Conservation (phyloP, 164 flowering plant species). For the Cinnamomum micranthum region DNA sequence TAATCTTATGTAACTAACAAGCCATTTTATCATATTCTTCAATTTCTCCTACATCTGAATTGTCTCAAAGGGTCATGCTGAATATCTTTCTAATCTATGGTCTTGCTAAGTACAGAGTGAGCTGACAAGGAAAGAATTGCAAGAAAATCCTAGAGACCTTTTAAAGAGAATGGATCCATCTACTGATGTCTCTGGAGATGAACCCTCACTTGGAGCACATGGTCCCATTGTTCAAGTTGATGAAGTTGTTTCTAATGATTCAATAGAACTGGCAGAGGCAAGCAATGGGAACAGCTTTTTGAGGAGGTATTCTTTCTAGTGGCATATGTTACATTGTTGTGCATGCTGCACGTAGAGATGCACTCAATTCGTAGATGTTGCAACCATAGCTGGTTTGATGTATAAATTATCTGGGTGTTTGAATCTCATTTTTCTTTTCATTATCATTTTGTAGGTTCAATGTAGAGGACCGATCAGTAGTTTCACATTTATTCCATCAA, state of each 20-base stretch:
- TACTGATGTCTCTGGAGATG: slow-evolving; percentile 9
- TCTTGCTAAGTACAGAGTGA: slow-evolving; percentile 31
- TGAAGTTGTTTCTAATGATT: slow-evolving; percentile 21
- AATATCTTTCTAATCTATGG: background rate
- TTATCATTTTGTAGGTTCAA: slow-evolving; percentile 41
- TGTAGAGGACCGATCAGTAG: slow-evolving; percentile 61
- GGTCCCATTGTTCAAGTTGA: slow-evolving; percentile 13
- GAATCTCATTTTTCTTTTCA: background rate
- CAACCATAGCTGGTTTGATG: background rate
- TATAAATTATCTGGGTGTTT: background rate
- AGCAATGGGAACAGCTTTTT: slow-evolving; percentile 52
- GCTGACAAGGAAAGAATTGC: slow-evolving; percentile 15
- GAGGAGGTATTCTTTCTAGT: slow-evolving; percentile 43
- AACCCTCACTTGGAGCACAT: slow-evolving; percentile 21
- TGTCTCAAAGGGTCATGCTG: background rate
- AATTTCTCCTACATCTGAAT: background rate
- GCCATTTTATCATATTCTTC: background rate
- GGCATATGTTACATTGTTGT: background rate
- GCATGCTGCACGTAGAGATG: background rate
- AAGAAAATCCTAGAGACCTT: slow-evolving; percentile 13
- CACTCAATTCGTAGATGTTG: background rate
- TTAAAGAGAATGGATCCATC: slow-evolving; percentile 14
- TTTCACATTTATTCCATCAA: slow-evolving; percentile 81
- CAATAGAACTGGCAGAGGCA: slow-evolving; percentile 19
- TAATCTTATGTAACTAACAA: background rate